These are phyloP conservation scores for Aspergillus phoenicis DNA, from an alignment of 2,329 filamentous ascomycete genomes.

Conservation along the genomic window DNA sequence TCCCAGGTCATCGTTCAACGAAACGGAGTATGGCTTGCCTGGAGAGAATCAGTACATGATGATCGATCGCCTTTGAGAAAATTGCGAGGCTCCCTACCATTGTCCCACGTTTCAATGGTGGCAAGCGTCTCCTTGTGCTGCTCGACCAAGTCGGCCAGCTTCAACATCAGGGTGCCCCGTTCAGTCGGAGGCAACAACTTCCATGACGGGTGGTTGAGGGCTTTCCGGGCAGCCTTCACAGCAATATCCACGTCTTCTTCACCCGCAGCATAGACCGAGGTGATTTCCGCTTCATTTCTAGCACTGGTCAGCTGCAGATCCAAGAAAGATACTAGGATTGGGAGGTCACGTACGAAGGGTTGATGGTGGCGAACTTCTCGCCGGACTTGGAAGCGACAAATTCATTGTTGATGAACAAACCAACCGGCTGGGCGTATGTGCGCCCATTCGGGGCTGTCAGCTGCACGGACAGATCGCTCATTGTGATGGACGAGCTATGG, in stretches of 20 bases:
- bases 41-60: conserved; percentile 10
- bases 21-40: conserved; percentile 49
- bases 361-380: conserved; percentile 67
- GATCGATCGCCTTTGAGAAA: background rate
- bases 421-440: conserved; percentile 71
- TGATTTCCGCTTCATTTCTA: conserved; percentile 69
- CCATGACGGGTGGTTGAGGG: conserved; percentile 40
- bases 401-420: conserved; percentile 84
- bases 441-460: conserved; percentile 75
- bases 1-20: conserved; percentile 68
- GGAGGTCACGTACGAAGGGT: conserved; percentile 56
- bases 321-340: background rate
- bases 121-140: conserved; percentile 64
- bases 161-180: conserved; percentile 67
- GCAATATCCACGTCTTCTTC: conserved; percentile 38
- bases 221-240: conserved; percentile 39
- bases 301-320: conserved; percentile 18
- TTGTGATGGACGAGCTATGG: conserved; percentile 31
- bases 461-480: conserved; percentile 50
- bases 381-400: conserved; percentile 69
- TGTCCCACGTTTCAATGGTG: conserved; percentile 76
- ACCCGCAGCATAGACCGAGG: conserved; percentile 65
- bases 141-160: conserved; percentile 70
- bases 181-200: conserved; percentile 53
- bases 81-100: conserved; percentile 52